Conservation (phyloP, 805 yeast genomes). For the Saccharomycopsis vini region DNA sequence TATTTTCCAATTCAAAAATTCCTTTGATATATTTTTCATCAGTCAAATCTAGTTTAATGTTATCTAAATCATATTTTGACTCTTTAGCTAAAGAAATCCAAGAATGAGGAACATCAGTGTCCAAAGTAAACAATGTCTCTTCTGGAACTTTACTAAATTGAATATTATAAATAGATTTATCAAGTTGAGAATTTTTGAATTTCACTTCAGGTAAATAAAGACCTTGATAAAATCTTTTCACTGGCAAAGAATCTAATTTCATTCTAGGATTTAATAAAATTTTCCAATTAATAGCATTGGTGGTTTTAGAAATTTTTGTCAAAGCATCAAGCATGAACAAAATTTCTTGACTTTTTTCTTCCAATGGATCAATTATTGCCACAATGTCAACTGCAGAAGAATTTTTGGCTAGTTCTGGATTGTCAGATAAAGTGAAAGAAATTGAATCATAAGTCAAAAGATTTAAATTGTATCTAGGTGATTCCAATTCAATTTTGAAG, state of each 20-base stretch:
- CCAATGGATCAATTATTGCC: constrained; percentile 62
- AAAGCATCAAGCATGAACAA: constrained; percentile 40
- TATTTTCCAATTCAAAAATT: constrained; percentile 39
- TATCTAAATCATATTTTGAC: constrained; percentile 53
- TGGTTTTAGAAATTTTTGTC: constrained; percentile 27
- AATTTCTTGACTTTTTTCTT: constrained; percentile 57
- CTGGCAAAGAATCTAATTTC: constrained; percentile 31
- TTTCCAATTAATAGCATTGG: constrained; percentile 38
- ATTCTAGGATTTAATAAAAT: constrained; percentile 52
- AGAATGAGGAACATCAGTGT: constrained; percentile 49
- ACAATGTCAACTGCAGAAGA: constrained; percentile 40
- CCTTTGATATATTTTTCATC: constrained; percentile 31
- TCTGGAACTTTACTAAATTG: constrained; percentile 42
- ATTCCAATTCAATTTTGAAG: constrained; percentile 3
- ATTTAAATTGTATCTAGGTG: constrained; percentile 14
- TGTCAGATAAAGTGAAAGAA: constrained; percentile 1
- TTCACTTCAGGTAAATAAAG: constrained; percentile 29
- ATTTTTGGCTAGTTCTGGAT: constrained; percentile 4
- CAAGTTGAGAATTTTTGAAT: constrained; percentile 24
- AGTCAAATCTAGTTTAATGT: constrained; percentile 39
- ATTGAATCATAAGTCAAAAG: constrained; percentile 7
- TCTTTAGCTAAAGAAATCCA: constrained; percentile 58
- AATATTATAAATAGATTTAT: constrained; percentile 20
- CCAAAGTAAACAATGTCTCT: constrained; percentile 43
- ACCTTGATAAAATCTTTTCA: constrained; percentile 53